Evolutionary conservation across 768 basidiomycete genomes (phyloP).

Genomic region (Pisolithus microcarpus): DNA sequence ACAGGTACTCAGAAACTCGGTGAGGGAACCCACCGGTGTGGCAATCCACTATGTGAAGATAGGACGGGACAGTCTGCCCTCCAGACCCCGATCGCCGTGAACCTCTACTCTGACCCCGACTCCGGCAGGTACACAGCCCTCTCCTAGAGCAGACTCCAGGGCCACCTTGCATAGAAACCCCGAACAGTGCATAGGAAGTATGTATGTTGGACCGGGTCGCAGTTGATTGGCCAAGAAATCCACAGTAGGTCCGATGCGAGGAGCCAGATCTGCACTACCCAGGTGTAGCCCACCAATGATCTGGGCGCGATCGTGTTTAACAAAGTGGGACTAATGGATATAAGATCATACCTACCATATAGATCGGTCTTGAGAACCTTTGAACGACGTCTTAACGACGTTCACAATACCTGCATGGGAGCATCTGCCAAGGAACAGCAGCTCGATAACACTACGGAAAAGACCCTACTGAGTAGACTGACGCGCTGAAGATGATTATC

Average conservation of each 20-base stretch:
- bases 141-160: slow-evolving; percentile 60
- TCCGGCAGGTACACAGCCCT: slow-evolving; percentile 72
- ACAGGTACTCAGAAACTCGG: no score
- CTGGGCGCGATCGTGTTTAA: slow-evolving; percentile 29
- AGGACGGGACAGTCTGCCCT: slow-evolving; percentile 25
- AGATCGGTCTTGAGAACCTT: slow-evolving; percentile 58
- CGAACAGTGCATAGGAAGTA: slow-evolving; percentile 82
- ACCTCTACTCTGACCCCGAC: slow-evolving; percentile 63
- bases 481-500: slow-evolving; percentile 79
- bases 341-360: slow-evolving; percentile 48
- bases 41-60: slow-evolving; percentile 7
- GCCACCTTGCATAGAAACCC: slow-evolving; percentile 74
- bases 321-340: background rate
- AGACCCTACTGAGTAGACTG: slow-evolving; percentile 24
- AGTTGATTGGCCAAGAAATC: slow-evolving; percentile 59
- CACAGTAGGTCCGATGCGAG: slow-evolving; percentile 63
- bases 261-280: slow-evolving; percentile 57
- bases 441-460: background rate
- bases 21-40: background rate
- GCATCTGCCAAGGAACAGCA: slow-evolving; percentile 31
- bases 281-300: slow-evolving; percentile 80
- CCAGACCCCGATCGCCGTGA: slow-evolving; percentile 38
- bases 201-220: slow-evolving; percentile 54
- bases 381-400: slow-evolving; percentile 63
- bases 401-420: slow-evolving; percentile 84